Conservation (phyloP, 1,139 yeast species). For the Debaryomyces udenii region DNA sequence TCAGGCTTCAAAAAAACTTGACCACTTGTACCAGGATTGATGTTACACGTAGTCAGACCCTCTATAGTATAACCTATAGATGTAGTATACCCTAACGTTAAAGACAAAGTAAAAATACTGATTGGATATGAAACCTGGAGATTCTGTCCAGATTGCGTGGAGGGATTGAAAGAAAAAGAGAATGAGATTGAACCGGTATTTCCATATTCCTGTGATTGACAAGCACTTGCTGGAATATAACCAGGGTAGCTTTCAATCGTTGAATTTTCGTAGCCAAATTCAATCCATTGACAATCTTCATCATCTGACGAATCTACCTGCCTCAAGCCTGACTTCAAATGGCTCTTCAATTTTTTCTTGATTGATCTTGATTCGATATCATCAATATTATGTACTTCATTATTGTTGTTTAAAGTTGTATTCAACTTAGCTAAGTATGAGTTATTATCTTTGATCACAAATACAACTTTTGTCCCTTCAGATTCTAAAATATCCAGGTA, state of each 20-base stretch:
- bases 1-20: constrained; percentile 26
- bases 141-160: constrained; percentile 7
- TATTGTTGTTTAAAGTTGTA: background rate
- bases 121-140: constrained; percentile 11
- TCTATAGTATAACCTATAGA: constrained; percentile 10
- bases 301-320: constrained; percentile 1
- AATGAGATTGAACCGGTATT: constrained; percentile 23
- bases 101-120: constrained; percentile 11
- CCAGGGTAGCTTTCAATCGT: constrained; percentile 20
- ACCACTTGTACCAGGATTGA: constrained; percentile 23
- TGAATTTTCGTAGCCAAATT: constrained; percentile 15
- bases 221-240: constrained; percentile 26
- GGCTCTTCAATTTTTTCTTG: background rate
- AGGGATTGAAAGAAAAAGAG: constrained; percentile 13
- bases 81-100: constrained; percentile 13
- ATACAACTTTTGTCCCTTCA: constrained; percentile 10
- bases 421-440: constrained; percentile 12
- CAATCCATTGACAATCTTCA: constrained; percentile 21
- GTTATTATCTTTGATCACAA: constrained; percentile 14
- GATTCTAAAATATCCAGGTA: constrained; percentile 4
- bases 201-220: constrained; percentile 28
- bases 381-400: constrained; percentile 11
- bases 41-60: constrained; percentile 21
- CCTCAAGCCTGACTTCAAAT: background rate
- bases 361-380: constrained; percentile 5